Percentiles rank a stretch among this genome's conserved stretches.
These are phyloP conservation scores for Sanguinoderma infundibulare DNA, from an alignment of 1,284 basidiomycete genomes.

Conservation along the genomic window DNA sequence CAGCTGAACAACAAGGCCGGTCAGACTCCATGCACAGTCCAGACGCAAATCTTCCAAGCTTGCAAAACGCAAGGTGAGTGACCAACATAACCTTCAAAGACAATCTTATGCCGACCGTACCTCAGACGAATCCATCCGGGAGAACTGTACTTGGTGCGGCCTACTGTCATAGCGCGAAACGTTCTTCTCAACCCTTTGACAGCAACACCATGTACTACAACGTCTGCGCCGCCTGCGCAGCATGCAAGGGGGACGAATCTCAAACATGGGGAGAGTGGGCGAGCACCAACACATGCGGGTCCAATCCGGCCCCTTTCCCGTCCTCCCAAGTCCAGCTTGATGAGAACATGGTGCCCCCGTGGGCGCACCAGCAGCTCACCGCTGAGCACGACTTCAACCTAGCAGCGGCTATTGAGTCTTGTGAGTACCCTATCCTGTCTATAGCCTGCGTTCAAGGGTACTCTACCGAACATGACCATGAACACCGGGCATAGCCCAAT, in stretches of 20 bases:
- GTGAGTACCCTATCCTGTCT: too few species aligned
- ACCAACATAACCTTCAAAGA: too few species aligned
- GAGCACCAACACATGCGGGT: constrained; percentile 3
- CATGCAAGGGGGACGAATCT: constrained; percentile 4
- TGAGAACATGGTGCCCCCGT: constrained; percentile 8
- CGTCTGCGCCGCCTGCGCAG: constrained; percentile 18
- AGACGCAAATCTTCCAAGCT: constrained; percentile 6
- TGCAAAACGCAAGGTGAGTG: constrained; percentile 12
- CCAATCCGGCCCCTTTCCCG: constrained; percentile 10
- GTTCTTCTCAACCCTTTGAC: neutral
- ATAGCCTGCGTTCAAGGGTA: too few species aligned
- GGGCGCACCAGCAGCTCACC: constrained; percentile 21
- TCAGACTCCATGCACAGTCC: constrained; percentile 19
- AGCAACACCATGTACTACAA: constrained; percentile 27
- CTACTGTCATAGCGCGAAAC: neutral
- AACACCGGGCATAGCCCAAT: too few species aligned
- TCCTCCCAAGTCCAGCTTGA: neutral
- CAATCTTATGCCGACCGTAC: neutral
- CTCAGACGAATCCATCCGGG: neutral
- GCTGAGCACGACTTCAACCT: constrained; percentile 16
- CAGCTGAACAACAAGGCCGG: constrained; percentile 24
- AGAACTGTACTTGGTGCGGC: constrained; percentile 20
- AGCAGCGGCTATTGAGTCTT: constrained; percentile 1
- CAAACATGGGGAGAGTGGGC: constrained; percentile 11
- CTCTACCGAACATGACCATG: too few species aligned